phyloP scores from a whole-genome alignment of 2,329 filamentous ascomycete genomes.

The Moelleriella libera region DNA sequence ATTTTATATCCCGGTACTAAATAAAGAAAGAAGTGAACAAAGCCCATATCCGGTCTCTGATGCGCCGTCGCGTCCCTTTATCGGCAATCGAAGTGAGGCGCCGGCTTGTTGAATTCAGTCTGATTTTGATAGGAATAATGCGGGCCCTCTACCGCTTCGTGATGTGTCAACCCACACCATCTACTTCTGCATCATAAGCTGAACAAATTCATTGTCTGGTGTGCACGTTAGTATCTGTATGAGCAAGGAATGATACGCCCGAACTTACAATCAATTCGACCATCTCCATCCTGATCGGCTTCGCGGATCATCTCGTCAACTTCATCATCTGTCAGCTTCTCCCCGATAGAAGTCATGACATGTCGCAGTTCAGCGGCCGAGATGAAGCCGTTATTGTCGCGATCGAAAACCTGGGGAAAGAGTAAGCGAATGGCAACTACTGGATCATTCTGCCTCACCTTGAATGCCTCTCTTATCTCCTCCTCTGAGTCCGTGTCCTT shows the following conservation, averaged over 20 bases:
- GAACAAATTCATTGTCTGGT: conserved; percentile 80
- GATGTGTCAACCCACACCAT: neutral
- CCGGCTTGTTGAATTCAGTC: neutral
- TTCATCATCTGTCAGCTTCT: conserved; percentile 83
- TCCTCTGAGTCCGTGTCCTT: conserved; percentile 87
- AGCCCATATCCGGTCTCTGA: no score
- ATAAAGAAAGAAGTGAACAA: no score
- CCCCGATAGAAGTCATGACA: conserved; percentile 84
- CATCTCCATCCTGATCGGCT: conserved; percentile 80
- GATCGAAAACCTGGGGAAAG: conserved; percentile 55
- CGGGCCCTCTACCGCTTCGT: neutral
- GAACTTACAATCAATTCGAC: conserved; percentile 69
- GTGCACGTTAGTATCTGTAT: conserved; percentile 7
- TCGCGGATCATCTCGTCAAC: conserved; percentile 90
- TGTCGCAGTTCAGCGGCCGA: conserved; percentile 78
- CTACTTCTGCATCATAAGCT: conserved; percentile 96
- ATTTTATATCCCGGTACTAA: no score
- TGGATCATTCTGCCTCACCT: conserved; percentile 31
- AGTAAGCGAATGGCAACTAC: neutral
- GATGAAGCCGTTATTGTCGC: conserved; percentile 86
- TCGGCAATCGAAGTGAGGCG: neutral
- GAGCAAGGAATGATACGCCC: neutral
- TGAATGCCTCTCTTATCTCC: conserved; percentile 81
- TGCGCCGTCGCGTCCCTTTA: neutral
- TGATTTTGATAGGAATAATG: neutral